Evolutionary conservation across 2,329 filamentous ascomycete genomes (phyloP).

Genomic region (Exophiala dermatitidis): DNA sequence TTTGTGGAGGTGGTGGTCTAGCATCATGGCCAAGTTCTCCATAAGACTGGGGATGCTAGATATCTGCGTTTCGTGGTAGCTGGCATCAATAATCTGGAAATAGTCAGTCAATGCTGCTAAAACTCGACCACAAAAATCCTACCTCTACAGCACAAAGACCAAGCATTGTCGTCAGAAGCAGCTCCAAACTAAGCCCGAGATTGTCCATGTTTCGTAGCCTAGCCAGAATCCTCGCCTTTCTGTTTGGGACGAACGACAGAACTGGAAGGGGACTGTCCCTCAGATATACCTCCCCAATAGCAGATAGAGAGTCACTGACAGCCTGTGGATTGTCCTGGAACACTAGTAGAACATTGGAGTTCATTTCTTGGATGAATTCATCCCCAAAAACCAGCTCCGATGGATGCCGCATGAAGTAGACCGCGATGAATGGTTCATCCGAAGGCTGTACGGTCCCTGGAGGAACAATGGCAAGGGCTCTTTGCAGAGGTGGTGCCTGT

Average conservation of each 20-base stretch:
- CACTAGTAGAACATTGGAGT: constrained; percentile 29
- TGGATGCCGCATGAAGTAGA: constrained; percentile 31
- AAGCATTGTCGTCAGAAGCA: constrained; percentile 28
- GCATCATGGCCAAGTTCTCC: constrained; percentile 15
- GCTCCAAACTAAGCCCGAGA: constrained; percentile 27
- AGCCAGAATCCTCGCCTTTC: constrained; percentile 29
- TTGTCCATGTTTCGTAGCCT: constrained; percentile 26
- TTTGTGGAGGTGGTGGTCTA: constrained; percentile 26
- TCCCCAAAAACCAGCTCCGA: constrained; percentile 29
- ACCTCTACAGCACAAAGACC: constrained; percentile 31
- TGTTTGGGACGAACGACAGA: constrained; percentile 27
- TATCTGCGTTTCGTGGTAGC: constrained; percentile 23
- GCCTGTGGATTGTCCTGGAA: constrained; percentile 29
- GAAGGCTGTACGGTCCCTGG: constrained; percentile 26
- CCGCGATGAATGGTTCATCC: constrained; percentile 29
- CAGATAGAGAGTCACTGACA: constrained; percentile 30
- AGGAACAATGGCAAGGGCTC: constrained; percentile 20
- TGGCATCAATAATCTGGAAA: constrained; percentile 25
- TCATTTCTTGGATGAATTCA: constrained; percentile 33
- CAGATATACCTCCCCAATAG: constrained; percentile 30
- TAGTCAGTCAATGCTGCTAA: constrained; percentile 1
- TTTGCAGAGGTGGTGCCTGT: background rate
- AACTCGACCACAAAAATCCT: constrained; percentile 1
- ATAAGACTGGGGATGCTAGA: constrained; percentile 22
- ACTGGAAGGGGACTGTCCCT: constrained; percentile 14